Conservation (phyloP, 2,329 filamentous ascomycete genomes). For the Cryphonectria naterciae region DNA sequence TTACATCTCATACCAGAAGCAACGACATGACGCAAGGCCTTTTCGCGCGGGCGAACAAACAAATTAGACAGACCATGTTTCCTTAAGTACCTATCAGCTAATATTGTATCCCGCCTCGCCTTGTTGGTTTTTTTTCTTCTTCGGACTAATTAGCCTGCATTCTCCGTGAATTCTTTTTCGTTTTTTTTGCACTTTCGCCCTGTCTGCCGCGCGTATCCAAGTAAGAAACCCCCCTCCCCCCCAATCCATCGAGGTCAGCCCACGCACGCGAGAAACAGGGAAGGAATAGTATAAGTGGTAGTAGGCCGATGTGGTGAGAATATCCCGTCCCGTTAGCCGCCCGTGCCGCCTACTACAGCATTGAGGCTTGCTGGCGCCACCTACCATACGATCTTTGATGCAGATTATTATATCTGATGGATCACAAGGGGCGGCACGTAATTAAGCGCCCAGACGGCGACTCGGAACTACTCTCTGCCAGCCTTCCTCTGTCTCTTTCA, state of each 20-base stretch:
- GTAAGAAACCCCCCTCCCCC: not conserved
- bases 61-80: not conserved
- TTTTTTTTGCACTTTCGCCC: not conserved
- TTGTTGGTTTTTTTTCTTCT: not conserved
- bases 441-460: not conserved
- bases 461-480: not conserved
- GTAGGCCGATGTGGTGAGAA: not conserved
- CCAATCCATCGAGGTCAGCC: not conserved
- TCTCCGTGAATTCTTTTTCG: not conserved
- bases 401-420: not conserved
- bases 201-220: not conserved
- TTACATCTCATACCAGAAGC: slow-evolving; percentile 5
- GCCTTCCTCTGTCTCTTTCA: not conserved
- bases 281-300: not conserved
- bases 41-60: not conserved
- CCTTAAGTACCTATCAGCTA: not conserved
- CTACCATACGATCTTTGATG: not conserved
- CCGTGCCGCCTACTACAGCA: not conserved
- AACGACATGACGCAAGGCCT: not conserved
- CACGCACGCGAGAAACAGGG: not conserved
- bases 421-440: not conserved
- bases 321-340: not conserved
- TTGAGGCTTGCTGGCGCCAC: not conserved
- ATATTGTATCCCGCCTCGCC: not conserved
- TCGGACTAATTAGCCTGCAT: not conserved